phyloP scores from a whole-genome alignment of 257 asterid species.

The Coffea eugenioides region DNA sequence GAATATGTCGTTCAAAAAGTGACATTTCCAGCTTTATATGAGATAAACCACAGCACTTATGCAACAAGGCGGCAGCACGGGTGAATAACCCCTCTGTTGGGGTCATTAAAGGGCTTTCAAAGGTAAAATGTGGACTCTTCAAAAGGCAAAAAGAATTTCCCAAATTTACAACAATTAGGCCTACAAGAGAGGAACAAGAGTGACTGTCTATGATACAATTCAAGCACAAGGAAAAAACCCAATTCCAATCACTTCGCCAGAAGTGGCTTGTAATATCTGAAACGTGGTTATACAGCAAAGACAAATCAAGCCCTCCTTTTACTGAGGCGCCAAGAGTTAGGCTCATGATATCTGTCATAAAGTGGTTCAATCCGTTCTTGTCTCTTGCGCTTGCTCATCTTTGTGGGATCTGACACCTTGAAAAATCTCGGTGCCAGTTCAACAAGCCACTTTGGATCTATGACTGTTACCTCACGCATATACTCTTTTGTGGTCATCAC shows the following conservation, averaged over 20 bases:
- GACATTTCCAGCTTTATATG: neutral
- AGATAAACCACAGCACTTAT: neutral
- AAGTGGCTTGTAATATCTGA: neutral
- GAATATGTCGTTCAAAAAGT: neutral
- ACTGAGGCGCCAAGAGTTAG: slow-evolving; percentile 96
- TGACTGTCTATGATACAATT: neutral
- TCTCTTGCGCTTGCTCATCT: slow-evolving; percentile 97
- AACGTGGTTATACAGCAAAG: neutral
- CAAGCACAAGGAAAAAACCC: neutral
- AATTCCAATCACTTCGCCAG: neutral
- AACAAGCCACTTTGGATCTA: slow-evolving; percentile 95
- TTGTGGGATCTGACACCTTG: slow-evolving; percentile 85
- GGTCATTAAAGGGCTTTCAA: neutral
- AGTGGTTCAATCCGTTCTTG: slow-evolving; percentile 95
- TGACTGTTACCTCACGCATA: slow-evolving; percentile 89
- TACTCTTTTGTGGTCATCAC: slow-evolving; percentile 97
- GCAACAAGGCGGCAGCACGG: neutral
- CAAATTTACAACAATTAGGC: slow-evolving; percentile 5
- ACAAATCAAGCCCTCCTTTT: slow-evolving; percentile 70
- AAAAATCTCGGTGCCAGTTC: slow-evolving; percentile 96
- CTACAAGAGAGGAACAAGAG: neutral
- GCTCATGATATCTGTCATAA: slow-evolving; percentile 88
- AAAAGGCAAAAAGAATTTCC: neutral
- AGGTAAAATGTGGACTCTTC: neutral
- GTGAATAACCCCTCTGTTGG: neutral